These are phyloP conservation scores for Sporothrix curviconia DNA, from an alignment of 2,329 filamentous ascomycete species.

Conservation along the genomic window DNA sequence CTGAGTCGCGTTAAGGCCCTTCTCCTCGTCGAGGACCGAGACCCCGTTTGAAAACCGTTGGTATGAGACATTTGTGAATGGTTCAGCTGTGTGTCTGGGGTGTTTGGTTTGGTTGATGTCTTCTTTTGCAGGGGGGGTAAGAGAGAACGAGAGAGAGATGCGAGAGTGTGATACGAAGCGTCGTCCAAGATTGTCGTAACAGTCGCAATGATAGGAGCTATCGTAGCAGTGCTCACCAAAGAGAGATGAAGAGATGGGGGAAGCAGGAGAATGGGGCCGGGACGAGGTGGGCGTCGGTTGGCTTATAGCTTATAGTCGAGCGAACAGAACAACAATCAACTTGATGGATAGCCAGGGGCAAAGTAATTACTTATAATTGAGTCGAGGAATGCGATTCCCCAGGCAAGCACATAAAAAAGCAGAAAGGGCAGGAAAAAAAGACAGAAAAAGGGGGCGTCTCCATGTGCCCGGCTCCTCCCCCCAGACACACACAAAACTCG, in stretches of 20 bases:
- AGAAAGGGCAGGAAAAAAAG: background rate
- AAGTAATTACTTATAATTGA: constrained; percentile 7
- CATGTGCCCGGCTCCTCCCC: background rate
- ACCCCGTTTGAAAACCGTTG: background rate
- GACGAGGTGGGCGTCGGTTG: background rate
- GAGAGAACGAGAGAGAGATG: background rate
- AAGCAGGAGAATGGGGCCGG: background rate
- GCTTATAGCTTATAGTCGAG: background rate
- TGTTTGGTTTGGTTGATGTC: no score
- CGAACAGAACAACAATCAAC: background rate
- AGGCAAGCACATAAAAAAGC: background rate
- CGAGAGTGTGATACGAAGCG: background rate
- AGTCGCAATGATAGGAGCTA: no score
- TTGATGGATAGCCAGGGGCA: background rate
- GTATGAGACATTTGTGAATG: constrained; percentile 5
- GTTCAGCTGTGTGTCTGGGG: background rate
- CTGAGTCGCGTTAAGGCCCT: constrained; percentile 14
- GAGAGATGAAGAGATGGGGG: background rate
- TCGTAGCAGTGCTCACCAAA: background rate
- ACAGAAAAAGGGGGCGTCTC: background rate
- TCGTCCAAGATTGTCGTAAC: no score
- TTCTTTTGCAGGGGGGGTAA: background rate
- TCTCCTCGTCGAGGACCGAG: constrained; percentile 10
- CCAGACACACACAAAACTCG: background rate
- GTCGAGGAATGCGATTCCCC: background rate